Conservation (phyloP, 208 protist genomes). For the Leishmania turanica region DNA sequence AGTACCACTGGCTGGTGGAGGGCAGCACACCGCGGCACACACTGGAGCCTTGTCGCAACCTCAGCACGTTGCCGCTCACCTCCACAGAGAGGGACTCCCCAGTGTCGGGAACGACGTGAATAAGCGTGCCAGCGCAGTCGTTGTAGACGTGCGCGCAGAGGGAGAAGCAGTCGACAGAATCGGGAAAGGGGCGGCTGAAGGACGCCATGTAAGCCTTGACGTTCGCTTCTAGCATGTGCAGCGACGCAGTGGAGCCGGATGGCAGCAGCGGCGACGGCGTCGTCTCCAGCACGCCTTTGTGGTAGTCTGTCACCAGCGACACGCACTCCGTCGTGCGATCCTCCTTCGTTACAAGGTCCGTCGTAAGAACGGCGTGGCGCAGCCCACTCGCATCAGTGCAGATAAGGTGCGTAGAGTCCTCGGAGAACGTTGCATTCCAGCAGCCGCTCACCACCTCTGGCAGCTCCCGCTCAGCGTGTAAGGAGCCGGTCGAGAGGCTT, state of each 20-base stretch:
- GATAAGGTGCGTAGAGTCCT: slow-evolving; percentile 60
- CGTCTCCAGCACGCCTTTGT: slow-evolving; percentile 42
- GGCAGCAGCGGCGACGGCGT: slow-evolving; percentile 60
- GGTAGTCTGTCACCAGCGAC: slow-evolving; percentile 51
- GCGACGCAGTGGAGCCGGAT: slow-evolving; percentile 36
- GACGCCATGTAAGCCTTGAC: slow-evolving; percentile 18
- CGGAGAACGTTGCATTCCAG: slow-evolving; percentile 72
- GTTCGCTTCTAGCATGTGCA: slow-evolving; percentile 29
- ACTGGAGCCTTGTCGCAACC: slow-evolving; percentile 44
- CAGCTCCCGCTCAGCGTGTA: slow-evolving; percentile 41
- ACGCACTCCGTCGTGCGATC: slow-evolving; percentile 44
- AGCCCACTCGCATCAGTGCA: slow-evolving; percentile 52
- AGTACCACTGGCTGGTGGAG: slow-evolving; percentile 56
- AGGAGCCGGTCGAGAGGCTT: slow-evolving; percentile 39
- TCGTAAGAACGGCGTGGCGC: slow-evolving; percentile 56
- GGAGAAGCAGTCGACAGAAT: slow-evolving; percentile 55
- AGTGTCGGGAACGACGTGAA: slow-evolving; percentile 43
- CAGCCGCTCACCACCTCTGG: slow-evolving; percentile 33
- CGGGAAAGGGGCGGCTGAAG: slow-evolving; percentile 26
- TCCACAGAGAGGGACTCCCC: slow-evolving; percentile 33
- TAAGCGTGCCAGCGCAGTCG: slow-evolving; percentile 67
- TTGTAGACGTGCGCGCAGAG: slow-evolving; percentile 59
- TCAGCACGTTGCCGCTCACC: slow-evolving; percentile 40
- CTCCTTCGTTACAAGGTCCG: slow-evolving; percentile 37
- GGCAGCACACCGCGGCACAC: slow-evolving; percentile 59